phyloP scores from a whole-genome alignment of 2,329 filamentous ascomycete species.

The Coniella lustricola region DNA sequence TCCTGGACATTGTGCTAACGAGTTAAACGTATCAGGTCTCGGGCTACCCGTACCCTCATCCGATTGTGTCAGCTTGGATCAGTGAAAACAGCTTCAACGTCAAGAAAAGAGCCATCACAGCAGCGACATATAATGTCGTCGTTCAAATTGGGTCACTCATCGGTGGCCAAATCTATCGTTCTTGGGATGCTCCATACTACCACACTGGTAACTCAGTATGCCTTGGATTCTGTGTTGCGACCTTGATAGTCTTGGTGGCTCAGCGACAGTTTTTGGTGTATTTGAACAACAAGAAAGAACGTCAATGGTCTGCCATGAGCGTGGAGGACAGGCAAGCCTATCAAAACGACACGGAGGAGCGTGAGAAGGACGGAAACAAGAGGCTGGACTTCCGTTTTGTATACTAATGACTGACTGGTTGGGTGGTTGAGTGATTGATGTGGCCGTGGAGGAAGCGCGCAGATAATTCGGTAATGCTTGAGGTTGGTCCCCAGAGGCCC shows the following conservation, averaged over 20 bases:
- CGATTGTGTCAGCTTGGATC: constrained; percentile 44
- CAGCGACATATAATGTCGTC: constrained; percentile 41
- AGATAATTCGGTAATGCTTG: too few species aligned
- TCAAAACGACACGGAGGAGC: constrained; percentile 35
- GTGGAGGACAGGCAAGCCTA: constrained; percentile 37
- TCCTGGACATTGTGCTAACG: too few species aligned
- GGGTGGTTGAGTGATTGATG: too few species aligned
- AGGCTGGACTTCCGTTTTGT: constrained; percentile 45
- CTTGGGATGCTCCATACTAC: constrained; percentile 48
- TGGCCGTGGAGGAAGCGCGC: too few species aligned
- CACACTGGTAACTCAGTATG: constrained; percentile 51
- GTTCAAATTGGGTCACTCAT: constrained; percentile 38
- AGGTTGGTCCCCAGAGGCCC: too few species aligned
- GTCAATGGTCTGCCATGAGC: constrained; percentile 38
- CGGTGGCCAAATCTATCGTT: constrained; percentile 42
- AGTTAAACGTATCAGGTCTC: too few species aligned
- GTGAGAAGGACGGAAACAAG: constrained; percentile 42
- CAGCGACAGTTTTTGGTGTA: constrained; percentile 37
- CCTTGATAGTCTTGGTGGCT: constrained; percentile 41
- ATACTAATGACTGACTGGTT: too few species aligned
- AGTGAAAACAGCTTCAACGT: constrained; percentile 43
- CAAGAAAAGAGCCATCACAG: constrained; percentile 41
- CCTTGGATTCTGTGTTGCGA: constrained; percentile 43
- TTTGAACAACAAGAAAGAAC: constrained; percentile 43
- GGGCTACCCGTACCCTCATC: constrained; percentile 52